These are phyloP conservation scores for Gomphus bonarii DNA, from an alignment of 1,284 basidiomycete species.

Conservation along the genomic window DNA sequence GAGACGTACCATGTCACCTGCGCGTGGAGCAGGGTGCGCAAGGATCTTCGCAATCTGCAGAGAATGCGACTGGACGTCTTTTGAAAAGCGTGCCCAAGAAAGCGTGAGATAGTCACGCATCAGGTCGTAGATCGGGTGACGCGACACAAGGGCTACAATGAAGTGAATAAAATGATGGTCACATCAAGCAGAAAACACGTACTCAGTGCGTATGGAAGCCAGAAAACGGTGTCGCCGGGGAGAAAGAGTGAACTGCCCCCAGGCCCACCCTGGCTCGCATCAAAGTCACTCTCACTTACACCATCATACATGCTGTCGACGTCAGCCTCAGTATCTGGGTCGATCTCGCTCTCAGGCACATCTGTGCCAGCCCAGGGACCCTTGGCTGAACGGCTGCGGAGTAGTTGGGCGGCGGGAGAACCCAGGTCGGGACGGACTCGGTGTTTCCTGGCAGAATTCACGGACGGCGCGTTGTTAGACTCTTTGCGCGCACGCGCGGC, in stretches of 20 bases:
- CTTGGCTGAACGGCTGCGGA: conserved; percentile 29
- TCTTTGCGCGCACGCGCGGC: conserved; percentile 54
- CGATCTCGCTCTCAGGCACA: conserved; percentile 31
- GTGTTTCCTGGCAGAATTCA: conserved; percentile 56
- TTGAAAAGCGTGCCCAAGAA: conserved; percentile 87
- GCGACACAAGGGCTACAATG: conserved; percentile 67
- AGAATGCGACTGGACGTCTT: conserved; percentile 82
- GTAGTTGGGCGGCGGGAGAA: conserved; percentile 31
- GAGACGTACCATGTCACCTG: conserved; percentile 75
- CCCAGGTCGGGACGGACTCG: conserved; percentile 35
- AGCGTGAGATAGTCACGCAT: conserved; percentile 90
- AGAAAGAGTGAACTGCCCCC: conserved; percentile 80
- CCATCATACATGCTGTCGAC: conserved; percentile 41
- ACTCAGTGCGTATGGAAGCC: conserved; percentile 89
- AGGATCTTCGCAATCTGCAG: conserved; percentile 79
- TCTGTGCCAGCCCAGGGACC: conserved; percentile 48
- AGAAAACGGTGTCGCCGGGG: conserved; percentile 82
- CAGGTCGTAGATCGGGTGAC: conserved; percentile 85
- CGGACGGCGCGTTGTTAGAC: conserved; percentile 47
- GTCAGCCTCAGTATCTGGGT: conserved; percentile 61
- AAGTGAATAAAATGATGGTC: background rate
- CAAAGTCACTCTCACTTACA: conserved; percentile 75
- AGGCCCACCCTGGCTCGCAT: conserved; percentile 65
- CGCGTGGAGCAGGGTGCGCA: conserved; percentile 74
- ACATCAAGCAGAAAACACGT: conserved; percentile 22